Conservation (phyloP, 495 filamentous ascomycete genomes). For the Amphirosellinia nigrospora region DNA sequence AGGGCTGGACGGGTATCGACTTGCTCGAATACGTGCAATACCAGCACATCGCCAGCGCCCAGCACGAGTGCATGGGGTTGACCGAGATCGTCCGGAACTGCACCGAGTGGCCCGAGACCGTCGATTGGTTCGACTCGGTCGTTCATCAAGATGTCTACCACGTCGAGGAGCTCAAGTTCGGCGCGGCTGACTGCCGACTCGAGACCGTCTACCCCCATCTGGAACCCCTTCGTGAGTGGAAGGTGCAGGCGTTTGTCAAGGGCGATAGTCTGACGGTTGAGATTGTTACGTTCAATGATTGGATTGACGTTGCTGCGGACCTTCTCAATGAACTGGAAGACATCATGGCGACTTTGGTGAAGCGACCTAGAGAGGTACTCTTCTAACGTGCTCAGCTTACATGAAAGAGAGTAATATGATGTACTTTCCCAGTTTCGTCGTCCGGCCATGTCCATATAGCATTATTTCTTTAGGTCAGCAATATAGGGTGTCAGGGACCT, state of each 20-base stretch:
- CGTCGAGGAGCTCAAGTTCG: conserved; percentile 46
- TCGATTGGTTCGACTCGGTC: conserved; percentile 49
- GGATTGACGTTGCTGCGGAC: conserved; percentile 44
- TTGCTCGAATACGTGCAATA: conserved; percentile 43
- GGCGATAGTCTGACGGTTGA: conserved; percentile 48
- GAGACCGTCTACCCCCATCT: conserved; percentile 53
- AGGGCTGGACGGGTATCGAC: conserved; percentile 36
- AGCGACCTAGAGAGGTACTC: conserved; percentile 33
- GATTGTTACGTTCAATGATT: conserved; percentile 51
- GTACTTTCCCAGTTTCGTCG: background rate
- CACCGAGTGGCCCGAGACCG: conserved; percentile 28
- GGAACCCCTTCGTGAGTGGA: conserved; percentile 54
- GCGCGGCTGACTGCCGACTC: conserved; percentile 36
- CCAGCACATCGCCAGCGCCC: conserved; percentile 45
- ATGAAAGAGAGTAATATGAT: background rate
- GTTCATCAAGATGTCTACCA: conserved; percentile 57
- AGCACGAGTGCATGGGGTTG: conserved; percentile 47
- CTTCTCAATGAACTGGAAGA: conserved; percentile 44
- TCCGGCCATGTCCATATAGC: background rate
- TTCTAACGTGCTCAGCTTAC: conserved; percentile 11
- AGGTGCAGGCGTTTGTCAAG: conserved; percentile 51
- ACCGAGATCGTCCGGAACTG: conserved; percentile 42
- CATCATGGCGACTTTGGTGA: conserved; percentile 38
- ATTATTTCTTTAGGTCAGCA: background rate
- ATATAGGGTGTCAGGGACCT: too few relatives aligned